Evolutionary conservation across 129 eudicot species (phyloP).

Genomic region (Kitagawia praeruptora): DNA sequence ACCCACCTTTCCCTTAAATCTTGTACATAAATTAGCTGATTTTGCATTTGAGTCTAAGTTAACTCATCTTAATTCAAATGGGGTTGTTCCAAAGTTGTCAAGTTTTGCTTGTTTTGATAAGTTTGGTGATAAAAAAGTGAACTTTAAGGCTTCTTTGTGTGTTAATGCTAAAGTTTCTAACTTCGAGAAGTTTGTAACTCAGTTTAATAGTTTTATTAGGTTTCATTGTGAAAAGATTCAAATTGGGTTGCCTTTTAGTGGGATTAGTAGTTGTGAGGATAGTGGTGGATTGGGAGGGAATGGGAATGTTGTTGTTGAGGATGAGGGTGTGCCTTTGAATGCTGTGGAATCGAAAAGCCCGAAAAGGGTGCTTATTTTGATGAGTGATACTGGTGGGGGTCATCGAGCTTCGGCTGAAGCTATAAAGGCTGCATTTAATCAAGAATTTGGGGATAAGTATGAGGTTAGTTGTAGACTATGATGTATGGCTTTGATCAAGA

Average conservation of each 20-base stretch:
- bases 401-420: slow-evolving; percentile 99
- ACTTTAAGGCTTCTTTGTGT: slow-evolving; percentile 47
- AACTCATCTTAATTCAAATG: slow-evolving; percentile 25
- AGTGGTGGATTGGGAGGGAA: slow-evolving; percentile 39
- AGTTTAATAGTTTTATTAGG: slow-evolving; percentile 60
- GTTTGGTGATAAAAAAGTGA: slow-evolving; percentile 30
- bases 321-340: slow-evolving; percentile 35
- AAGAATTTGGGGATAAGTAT: slow-evolving; percentile 80
- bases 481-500: background rate
- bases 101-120: slow-evolving; percentile 32
- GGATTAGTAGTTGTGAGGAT: slow-evolving; percentile 28
- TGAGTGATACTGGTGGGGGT: slow-evolving; percentile 99
- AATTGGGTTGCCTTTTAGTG: slow-evolving; percentile 61
- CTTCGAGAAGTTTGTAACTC: slow-evolving; percentile 29
- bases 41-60: slow-evolving; percentile 37
- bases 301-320: slow-evolving; percentile 55
- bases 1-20: slow-evolving; percentile 28
- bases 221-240: slow-evolving; percentile 72
- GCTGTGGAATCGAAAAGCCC: slow-evolving; percentile 38
- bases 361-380: slow-evolving; percentile 83
- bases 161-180: slow-evolving; percentile 38
- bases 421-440: slow-evolving; percentile 70
- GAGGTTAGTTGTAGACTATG: slow-evolving; percentile 43
- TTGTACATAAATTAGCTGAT: slow-evolving; percentile 40
- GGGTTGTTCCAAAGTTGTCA: slow-evolving; percentile 29